A percentile compares a stretch with the other conserved stretches of the same genome.
These are phyloP conservation scores for Zymoseptoria crescenta DNA, from an alignment of 2,329 filamentous ascomycete species.

Conservation along the genomic window DNA sequence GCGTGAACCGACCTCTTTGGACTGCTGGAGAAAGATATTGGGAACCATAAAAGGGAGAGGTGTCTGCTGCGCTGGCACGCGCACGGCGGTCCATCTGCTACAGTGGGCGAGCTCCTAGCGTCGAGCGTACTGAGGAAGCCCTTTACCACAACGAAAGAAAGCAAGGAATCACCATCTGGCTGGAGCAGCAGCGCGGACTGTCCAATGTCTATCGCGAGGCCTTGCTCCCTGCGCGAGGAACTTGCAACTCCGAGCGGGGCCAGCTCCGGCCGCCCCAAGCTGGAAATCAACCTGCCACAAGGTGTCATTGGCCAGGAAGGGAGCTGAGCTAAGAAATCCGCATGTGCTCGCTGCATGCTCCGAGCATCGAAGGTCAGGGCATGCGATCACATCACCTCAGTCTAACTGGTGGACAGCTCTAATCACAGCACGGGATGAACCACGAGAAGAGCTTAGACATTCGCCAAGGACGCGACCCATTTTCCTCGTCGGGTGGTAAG, in stretches of 20 bases:
- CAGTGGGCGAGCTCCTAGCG: neutral
- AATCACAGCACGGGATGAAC: neutral
- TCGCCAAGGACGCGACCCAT: too few species aligned
- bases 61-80: neutral
- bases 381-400: neutral
- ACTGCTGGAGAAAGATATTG: neutral
- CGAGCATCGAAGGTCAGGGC: neutral
- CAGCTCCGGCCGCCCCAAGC: neutral
- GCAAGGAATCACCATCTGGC: too few species aligned
- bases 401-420: neutral
- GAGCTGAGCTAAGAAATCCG: neutral
- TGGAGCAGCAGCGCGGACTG: too few species aligned
- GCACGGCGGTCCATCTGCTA: neutral
- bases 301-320: neutral
- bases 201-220: too few species aligned
- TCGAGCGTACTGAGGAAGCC: neutral
- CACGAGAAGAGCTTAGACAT: neutral
- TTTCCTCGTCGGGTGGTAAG: too few species aligned
- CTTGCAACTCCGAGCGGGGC: neutral
- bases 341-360: neutral
- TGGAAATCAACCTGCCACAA: too few species aligned
- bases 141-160: too few species aligned
- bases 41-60: neutral
- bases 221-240: neutral
- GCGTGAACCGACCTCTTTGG: neutral